Conservation (phyloP, 768 basidiomycete genomes). For the Rhodosporidiobolus sp. region DNA sequence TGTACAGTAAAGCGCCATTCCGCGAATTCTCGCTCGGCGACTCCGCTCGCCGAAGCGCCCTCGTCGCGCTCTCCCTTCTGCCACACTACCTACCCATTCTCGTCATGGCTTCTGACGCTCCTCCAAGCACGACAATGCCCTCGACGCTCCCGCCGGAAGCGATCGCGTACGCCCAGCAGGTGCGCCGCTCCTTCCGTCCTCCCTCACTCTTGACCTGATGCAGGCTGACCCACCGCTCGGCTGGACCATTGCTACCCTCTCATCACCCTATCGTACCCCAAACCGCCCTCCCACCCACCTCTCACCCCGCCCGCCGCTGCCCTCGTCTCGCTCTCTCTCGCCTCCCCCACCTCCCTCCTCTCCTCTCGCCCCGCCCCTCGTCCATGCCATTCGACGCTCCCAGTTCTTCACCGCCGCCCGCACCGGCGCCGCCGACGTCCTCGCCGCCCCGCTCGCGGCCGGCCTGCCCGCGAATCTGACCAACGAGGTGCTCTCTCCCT, state of each 20-base stretch:
- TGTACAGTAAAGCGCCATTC: no score
- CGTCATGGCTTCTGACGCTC: no score
- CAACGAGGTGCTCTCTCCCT: constrained; percentile 51
- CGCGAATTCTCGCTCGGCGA: no score
- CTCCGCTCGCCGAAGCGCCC: no score
- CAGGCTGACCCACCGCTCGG: background rate
- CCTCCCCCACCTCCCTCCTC: background rate
- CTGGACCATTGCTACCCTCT: no score
- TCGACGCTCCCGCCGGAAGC: constrained; percentile 17
- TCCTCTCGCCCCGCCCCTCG: background rate
- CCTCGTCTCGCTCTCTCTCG: background rate
- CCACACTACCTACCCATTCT: no score
- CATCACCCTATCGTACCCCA: no score
- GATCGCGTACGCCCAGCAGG: constrained; percentile 28
- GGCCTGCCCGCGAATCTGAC: constrained; percentile 71
- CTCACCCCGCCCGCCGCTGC: background rate
- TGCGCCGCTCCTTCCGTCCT: background rate
- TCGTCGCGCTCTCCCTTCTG: no score
- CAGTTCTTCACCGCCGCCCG: constrained; percentile 35
- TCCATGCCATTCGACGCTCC: no score
- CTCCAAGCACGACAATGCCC: background rate
- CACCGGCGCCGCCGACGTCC: constrained; percentile 1
- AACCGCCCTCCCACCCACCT: background rate
- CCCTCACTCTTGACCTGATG: background rate
- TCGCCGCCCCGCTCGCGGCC: constrained; percentile 19